Base-by-base conservation (phyloP, 805 yeast genomes). In the Komagataella phaffii region DNA sequence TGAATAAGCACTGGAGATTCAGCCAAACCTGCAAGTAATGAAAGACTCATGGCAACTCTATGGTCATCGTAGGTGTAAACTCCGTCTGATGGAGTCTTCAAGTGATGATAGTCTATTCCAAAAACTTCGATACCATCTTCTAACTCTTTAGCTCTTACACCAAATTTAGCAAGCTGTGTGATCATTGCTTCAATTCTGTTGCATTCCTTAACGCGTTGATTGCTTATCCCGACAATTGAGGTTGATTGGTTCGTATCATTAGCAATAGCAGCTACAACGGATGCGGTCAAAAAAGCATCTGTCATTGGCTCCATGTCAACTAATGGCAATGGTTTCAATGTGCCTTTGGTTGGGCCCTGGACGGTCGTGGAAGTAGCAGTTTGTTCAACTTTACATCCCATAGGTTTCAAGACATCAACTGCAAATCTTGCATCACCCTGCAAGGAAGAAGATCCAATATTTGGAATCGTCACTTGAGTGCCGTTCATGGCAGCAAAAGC, bases 301-400 rank as follows among this genome's bases (percentile, higher is more conserved):
- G 99, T 93, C 99, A 93, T 93, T 51, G 99, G 98, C 69, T 93
- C 99, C 99, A 93, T 93, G 64, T 93, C 97, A 52, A 93, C 84
- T 55, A 73, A 77, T 10, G 80, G 72, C 56, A 93, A 71, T 6
- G 95, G 87, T 60, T 74, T 77, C 57, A 93, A 73, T 0, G 66
- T 54, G 14, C 95, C 95, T 44, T 68, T 68, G 17, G 85, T 72
- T 5, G 97, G 96, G 49, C 97, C 98, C 46, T 83, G 79, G 7
- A 93, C 98, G 0, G 97, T 89, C 0, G 99, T 93, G 2, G 95
- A 81, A 1, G 85, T 80, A 1, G 76, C 84, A 2, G 93, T 79
- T 70, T 93, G 99, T 47, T 67, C 74, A 21, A 93, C 99, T 2
- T 62, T 69, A 67, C 98, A 93, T 1, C 99, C 99, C 99, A 93